phyloP scores from a whole-genome alignment of 345 rosid genomes.

The Gossypium turneri region DNA sequence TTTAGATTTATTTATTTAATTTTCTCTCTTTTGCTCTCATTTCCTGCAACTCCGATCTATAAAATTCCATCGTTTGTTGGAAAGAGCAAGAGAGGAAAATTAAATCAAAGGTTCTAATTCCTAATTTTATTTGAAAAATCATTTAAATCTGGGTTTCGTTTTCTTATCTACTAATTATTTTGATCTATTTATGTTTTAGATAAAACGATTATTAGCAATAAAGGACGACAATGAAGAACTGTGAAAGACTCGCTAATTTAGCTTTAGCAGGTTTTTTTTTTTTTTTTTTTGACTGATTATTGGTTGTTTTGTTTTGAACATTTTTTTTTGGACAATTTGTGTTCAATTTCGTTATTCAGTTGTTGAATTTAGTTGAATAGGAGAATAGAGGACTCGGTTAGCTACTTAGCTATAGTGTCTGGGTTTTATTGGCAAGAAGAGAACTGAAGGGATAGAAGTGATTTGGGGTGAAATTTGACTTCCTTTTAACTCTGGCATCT shows the following conservation, averaged over 20 bases:
- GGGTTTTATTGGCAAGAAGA: not conserved
- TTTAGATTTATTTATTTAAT: too few species aligned
- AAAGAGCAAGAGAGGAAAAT: constrained; percentile 21
- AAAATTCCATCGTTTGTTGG: constrained; percentile 12
- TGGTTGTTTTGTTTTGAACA: not conserved
- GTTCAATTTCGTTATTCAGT: not conserved
- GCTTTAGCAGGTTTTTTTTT: constrained; percentile 73
- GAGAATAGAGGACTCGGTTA: not conserved
- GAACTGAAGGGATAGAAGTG: not conserved
- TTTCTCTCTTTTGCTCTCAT: not conserved
- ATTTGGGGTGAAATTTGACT: not conserved
- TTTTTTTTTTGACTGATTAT: not conserved
- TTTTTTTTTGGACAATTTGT: not conserved
- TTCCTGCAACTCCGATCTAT: constrained; percentile 29
- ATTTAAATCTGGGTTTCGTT: not conserved
- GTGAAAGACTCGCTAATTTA: constrained; percentile 68
- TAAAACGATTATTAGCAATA: not conserved
- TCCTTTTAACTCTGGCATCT: too few species aligned
- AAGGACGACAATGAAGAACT: constrained; percentile 52
- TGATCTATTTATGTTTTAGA: constrained; percentile 1
- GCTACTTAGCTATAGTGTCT: not conserved
- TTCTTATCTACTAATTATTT: not conserved
- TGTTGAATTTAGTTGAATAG: not conserved
- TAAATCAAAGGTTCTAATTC: not conserved
- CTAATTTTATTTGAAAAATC: constrained; percentile 1